A percentile compares a stretch with the other conserved stretches of the same genome.
Evolutionary conservation across 352 stramenopile species (phyloP).

Genomic region (Blastocystis sp.): DNA sequence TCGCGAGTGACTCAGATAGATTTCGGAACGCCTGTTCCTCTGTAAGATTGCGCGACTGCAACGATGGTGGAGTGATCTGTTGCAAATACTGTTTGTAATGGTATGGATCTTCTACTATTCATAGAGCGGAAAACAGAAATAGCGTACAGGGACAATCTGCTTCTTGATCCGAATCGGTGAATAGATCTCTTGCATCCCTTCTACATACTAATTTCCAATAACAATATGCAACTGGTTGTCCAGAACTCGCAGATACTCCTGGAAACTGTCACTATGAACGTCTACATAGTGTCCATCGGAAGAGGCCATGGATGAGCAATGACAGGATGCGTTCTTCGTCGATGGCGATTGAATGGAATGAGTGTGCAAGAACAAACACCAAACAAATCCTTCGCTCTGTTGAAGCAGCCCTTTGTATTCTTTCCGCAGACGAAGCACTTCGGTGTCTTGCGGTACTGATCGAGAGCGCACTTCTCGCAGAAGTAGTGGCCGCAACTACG

Average conservation of each 20-base stretch:
- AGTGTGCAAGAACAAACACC: too few relatives aligned
- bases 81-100: not conserved
- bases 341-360: too few relatives aligned
- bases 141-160: not conserved
- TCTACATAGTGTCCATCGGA: too few relatives aligned
- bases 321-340: too few relatives aligned
- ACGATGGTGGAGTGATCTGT: not conserved
- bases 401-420: slow-evolving; percentile 81
- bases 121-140: not conserved
- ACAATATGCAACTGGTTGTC: too few relatives aligned
- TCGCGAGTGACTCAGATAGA: not conserved
- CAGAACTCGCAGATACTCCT: too few relatives aligned
- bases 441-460: slow-evolving; percentile 70
- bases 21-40: not conserved
- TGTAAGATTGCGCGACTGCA: not conserved
- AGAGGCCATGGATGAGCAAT: too few relatives aligned
- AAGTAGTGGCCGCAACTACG: slow-evolving; percentile 83
- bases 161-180: not conserved
- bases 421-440: slow-evolving; percentile 83
- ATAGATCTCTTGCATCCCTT: not conserved
- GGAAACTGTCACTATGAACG: too few relatives aligned
- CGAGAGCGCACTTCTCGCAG: slow-evolving; percentile 80
- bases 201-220: too few relatives aligned
- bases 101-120: not conserved
- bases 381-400: slow-evolving; percentile 68